A percentile compares a stretch with the other conserved stretches of the same genome.
Conservation (phyloP, 768 basidiomycete species). For the Hortiboletus flavorubellus region DNA sequence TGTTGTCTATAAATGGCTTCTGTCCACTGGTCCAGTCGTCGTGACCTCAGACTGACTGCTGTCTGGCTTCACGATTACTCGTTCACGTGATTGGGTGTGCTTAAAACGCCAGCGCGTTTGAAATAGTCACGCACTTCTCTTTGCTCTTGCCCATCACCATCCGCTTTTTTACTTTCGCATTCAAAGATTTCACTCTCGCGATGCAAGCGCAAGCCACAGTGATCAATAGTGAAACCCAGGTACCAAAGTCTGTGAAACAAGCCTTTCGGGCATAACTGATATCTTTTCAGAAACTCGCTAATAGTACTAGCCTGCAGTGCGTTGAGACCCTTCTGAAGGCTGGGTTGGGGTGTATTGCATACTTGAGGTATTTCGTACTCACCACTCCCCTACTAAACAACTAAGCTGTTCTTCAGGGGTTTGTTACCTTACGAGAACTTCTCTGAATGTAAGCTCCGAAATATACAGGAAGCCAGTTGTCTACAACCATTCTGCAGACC, state of each 20-base stretch:
- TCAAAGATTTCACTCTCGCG: neutral
- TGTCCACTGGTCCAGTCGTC: neutral
- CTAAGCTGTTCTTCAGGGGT: constrained; percentile 44
- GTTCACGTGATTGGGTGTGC: constrained; percentile 21
- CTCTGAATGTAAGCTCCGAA: constrained; percentile 47
- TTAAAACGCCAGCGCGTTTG: constrained; percentile 18
- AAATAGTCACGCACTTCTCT: neutral
- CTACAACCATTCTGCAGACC: constrained; percentile 14
- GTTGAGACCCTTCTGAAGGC: constrained; percentile 72
- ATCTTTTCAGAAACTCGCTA: constrained; percentile 42
- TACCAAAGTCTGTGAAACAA: neutral
- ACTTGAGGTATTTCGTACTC: constrained; percentile 49
- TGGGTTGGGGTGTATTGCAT: constrained; percentile 74
- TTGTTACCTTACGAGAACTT: constrained; percentile 80
- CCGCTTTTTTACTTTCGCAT: neutral
- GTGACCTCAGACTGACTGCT: neutral
- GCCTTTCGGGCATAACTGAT: constrained; percentile 3
- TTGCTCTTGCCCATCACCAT: neutral
- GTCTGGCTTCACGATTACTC: neutral
- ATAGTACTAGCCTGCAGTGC: constrained; percentile 61
- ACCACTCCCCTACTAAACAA: neutral
- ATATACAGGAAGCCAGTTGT: neutral
- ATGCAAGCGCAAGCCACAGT: constrained; percentile 28
- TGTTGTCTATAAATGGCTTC: neutral
- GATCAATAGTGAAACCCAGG: constrained; percentile 25